Conservation (phyloP, 805 yeast genomes). For the Pichia heedii region DNA sequence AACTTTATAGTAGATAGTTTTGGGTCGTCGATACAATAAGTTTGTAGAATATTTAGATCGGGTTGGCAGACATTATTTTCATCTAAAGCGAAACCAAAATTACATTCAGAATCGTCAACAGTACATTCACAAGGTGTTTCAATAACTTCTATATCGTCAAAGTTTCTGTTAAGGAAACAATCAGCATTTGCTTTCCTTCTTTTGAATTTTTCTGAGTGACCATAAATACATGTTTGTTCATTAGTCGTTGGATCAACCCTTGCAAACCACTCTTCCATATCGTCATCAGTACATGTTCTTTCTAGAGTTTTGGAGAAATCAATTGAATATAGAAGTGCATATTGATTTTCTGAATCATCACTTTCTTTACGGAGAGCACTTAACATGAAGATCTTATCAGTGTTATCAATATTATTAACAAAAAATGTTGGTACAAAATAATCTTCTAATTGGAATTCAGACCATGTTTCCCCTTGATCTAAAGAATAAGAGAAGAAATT, state of each 20-base stretch:
- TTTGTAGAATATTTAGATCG: constrained; percentile 9
- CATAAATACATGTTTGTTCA: constrained; percentile 50
- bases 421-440: constrained; percentile 19
- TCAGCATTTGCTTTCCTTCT: constrained; percentile 58
- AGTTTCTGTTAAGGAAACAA: constrained; percentile 48
- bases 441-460: constrained; percentile 36
- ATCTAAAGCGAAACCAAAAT: constrained; percentile 34
- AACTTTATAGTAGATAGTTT: constrained; percentile 15
- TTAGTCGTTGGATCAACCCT: constrained; percentile 29
- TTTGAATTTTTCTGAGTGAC: constrained; percentile 52
- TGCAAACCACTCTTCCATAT: constrained; percentile 60
- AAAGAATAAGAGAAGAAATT: constrained; percentile 39
- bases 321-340: constrained; percentile 28
- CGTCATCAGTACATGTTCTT: constrained; percentile 36
- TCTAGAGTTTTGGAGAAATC: constrained; percentile 52
- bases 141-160: constrained; percentile 34
- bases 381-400: constrained; percentile 49
- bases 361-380: constrained; percentile 27
- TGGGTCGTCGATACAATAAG: constrained; percentile 17
- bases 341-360: constrained; percentile 12
- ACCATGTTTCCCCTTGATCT: constrained; percentile 71
- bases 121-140: constrained; percentile 59
- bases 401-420: constrained; percentile 55
- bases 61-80: constrained; percentile 41
- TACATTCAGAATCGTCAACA: constrained; percentile 63